Base-by-base conservation (phyloP, 1,284 basidiomycete species). In the Cutaneotrichosporon cyanovorans region DNA sequence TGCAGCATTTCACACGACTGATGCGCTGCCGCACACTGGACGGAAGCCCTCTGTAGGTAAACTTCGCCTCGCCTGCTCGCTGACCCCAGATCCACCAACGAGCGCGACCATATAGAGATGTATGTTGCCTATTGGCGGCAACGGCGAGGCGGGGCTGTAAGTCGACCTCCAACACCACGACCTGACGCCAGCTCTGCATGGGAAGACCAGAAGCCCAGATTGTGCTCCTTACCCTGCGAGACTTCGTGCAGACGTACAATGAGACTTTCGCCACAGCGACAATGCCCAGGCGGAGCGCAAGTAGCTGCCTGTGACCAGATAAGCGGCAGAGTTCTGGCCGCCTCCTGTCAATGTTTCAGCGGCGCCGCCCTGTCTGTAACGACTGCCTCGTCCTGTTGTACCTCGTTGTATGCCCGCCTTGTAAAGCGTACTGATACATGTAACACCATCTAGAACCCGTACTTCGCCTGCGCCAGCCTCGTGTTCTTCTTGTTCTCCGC, bases 401-500 rank as follows among this genome's bases (percentile, higher is more conserved):
- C 33, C 33, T 7, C 31, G 4, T 2, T 7, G 31, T 32, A 14
- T n/a, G 12, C 7, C 31, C n/a, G n/a, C n/a, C n/a, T n/a, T n/a
- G n/a, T n/a, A n/a, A n/a, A n/a, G n/a, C 30, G 15, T 31, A 31
- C 8, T 15, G 9, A 31, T 31, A 15, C 30, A 31, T 31, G 30
- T 31, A 31, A 31, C 30, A 31, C 8, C 15, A 14, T 15, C 16
- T 16, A 34, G 32, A 34, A 63, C 32, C 70, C 70, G 51, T 71
- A 72, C 54, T 70, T 70, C 16, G 51, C 45, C 20, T 61, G 59
- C 10, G 66, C 64, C 45, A 57, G 54, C 36, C 64, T 59, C 59
- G 63, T 67, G 20, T 58, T 65, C 56, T 69, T 65, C 58, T 70
- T 71, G 52, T 72, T 71, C 46, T 57, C 48, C 12, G 65, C 59